Conservation (phyloP, 495 filamentous ascomycete species). For the Massariosphaeria phaeospora region DNA sequence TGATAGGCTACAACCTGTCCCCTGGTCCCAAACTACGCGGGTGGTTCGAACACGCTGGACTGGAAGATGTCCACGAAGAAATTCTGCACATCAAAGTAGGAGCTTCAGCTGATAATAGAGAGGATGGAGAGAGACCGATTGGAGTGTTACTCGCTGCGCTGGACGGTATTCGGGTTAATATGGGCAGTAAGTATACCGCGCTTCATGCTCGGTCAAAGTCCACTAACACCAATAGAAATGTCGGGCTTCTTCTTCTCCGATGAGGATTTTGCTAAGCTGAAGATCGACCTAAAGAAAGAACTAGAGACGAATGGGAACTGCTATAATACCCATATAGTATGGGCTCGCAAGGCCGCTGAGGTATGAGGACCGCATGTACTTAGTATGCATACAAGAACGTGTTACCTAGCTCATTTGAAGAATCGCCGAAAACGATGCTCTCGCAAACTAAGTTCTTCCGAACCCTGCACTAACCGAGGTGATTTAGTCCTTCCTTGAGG, state of each 20-base stretch:
- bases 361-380: no score
- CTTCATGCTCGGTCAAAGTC: no score
- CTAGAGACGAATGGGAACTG: conserved; percentile 7
- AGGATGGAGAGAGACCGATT: conserved; percentile 8
- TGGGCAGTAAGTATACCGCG: conserved; percentile 2
- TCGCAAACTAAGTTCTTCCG: no score
- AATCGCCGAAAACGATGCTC: no score
- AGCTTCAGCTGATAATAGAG: not conserved
- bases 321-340: conserved; percentile 13
- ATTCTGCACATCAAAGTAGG: conserved; percentile 6
- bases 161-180: conserved; percentile 5
- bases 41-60: not conserved
- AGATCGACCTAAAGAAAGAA: conserved; percentile 9
- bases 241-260: conserved; percentile 3
- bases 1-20: conserved; percentile 6
- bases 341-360: conserved; percentile 5
- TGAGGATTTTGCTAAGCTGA: conserved; percentile 1
- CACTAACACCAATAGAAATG: not conserved
- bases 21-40: conserved; percentile 3
- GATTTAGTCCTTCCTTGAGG: no score
- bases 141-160: conserved; percentile 1
- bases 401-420: no score
- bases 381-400: no score
- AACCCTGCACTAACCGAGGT: no score
- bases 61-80: not conserved